Conservation (phyloP, 73 alveolate genomes). For the Paramecium sexaurelia region DNA sequence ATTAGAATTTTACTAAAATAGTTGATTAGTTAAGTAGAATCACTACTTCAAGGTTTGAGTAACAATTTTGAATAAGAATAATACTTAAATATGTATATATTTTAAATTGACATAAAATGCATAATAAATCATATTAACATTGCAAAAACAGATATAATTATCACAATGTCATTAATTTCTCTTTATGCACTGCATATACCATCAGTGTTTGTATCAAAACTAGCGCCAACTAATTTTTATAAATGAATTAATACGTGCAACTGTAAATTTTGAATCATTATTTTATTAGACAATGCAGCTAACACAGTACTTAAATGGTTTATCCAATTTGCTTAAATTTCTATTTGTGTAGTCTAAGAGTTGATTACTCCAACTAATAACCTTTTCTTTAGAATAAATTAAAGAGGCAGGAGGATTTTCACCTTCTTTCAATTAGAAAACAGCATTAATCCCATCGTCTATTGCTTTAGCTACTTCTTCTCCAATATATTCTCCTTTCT, state of each 20-base stretch:
- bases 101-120: not conserved
- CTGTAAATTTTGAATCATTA: conserved; percentile 74
- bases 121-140: conserved; percentile 69
- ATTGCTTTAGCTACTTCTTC: conserved; percentile 66
- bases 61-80: not conserved
- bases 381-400: conserved; percentile 79
- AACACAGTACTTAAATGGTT: conserved; percentile 81
- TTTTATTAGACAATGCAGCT: conserved; percentile 74
- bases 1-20: not conserved
- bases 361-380: conserved; percentile 78
- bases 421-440: conserved; percentile 56
- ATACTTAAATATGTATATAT: not conserved
- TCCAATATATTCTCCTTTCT: conserved; percentile 63
- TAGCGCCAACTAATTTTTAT: conserved; percentile 34
- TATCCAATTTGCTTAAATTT: conserved; percentile 74
- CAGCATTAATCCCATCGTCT: conserved; percentile 57
- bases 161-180: conserved; percentile 66
- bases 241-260: conserved; percentile 43
- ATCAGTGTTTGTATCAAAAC: conserved; percentile 63
- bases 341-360: conserved; percentile 77
- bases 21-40: too few relatives aligned
- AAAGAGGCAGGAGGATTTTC: conserved; percentile 66
- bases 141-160: conserved; percentile 79
- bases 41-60: too few relatives aligned
- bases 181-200: conserved; percentile 41